Conservation (phyloP, 345 rosid species). For the Rhodomyrtus tomentosa region DNA sequence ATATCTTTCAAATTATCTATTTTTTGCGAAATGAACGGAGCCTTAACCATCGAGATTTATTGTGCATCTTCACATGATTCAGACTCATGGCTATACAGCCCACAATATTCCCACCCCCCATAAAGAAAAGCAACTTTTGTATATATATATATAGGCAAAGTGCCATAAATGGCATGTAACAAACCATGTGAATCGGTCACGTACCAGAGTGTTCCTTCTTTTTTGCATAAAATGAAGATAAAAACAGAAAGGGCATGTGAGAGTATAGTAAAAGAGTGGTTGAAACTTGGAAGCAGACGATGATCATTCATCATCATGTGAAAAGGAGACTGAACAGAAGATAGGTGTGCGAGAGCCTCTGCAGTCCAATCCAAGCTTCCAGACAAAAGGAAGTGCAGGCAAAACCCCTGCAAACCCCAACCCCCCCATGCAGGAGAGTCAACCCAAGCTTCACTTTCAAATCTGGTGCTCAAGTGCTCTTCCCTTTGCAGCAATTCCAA, state of each 20-base stretch:
- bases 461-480: not conserved
- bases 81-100: not conserved
- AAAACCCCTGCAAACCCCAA: not conserved
- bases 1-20: no score
- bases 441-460: not conserved
- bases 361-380: not conserved
- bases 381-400: not conserved
- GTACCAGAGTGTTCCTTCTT: not conserved
- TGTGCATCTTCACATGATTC: not conserved
- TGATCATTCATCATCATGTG: not conserved
- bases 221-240: not conserved
- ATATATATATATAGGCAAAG: not conserved
- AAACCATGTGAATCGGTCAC: not conserved
- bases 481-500: not conserved
- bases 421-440: not conserved
- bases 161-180: not conserved
- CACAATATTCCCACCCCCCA: not conserved
- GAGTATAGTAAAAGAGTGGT: not conserved
- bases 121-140: not conserved
- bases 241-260: not conserved
- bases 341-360: not conserved
- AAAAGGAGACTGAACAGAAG: not conserved
- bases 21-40: no score
- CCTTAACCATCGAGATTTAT: not conserved
- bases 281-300: not conserved